Conservation (phyloP, 1,284 basidiomycete species). For the Ganoderma resinaceum region DNA sequence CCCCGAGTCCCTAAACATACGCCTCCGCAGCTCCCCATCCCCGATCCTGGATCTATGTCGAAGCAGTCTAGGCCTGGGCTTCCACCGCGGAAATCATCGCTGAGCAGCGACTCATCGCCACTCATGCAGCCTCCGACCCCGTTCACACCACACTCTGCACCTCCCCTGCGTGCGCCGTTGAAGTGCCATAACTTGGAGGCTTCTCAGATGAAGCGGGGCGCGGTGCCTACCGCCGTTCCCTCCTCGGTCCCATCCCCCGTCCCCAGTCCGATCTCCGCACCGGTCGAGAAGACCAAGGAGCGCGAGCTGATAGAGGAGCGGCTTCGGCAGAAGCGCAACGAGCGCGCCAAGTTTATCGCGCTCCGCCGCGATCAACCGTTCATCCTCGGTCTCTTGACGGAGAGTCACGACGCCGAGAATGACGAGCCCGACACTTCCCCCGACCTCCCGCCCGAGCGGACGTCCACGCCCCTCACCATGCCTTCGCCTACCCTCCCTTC, state of each 20-base stretch:
- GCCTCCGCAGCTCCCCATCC: conserved; percentile 17
- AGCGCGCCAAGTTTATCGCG: conserved; percentile 10
- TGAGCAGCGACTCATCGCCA: not conserved
- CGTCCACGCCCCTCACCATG: conserved; percentile 7
- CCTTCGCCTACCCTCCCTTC: not conserved
- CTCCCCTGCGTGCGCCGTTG: not conserved
- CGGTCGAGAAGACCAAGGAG: conserved; percentile 8
- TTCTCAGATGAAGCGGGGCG: not conserved
- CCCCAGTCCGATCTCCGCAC: conserved; percentile 11
- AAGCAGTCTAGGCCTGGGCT: not conserved
- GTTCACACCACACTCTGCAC: conserved; percentile 2
- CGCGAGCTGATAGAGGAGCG: conserved; percentile 7
- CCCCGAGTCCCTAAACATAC: conserved; percentile 3
- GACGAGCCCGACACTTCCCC: not conserved
- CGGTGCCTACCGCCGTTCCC: not conserved
- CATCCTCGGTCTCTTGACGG: not conserved
- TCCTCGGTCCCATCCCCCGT: not conserved
- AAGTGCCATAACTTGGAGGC: not conserved
- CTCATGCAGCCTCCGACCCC: not conserved
- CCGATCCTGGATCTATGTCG: not conserved
- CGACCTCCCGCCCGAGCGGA: conserved; percentile 14
- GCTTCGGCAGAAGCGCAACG: not conserved
- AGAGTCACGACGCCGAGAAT: not conserved
- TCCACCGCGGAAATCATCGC: not conserved
- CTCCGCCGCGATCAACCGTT: conserved; percentile 14